phyloP scores from a whole-genome alignment of 352 stramenopile genomes.

The Vaucheria bursata region DNA sequence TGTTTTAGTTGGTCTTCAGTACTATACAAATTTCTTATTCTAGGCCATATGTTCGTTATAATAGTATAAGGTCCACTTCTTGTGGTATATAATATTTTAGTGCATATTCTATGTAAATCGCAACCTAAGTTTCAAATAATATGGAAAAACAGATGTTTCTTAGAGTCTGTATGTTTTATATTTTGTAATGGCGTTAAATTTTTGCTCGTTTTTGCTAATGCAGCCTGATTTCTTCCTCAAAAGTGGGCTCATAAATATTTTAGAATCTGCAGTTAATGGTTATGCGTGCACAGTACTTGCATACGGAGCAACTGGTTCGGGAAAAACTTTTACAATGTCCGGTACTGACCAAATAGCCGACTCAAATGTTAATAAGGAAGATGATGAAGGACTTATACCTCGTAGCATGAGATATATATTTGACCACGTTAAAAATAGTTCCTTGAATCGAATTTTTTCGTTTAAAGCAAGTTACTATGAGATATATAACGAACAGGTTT shows the following conservation, averaged over 20 bases:
- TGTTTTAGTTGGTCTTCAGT: background rate
- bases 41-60: background rate
- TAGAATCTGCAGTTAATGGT: slow-evolving; percentile 32
- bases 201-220: background rate
- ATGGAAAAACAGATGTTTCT: background rate
- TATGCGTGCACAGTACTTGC: slow-evolving; percentile 49
- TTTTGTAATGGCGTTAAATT: background rate
- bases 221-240: slow-evolving; percentile 41
- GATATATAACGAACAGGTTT: slow-evolving; percentile 46
- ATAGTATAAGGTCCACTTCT: background rate
- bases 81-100: background rate
- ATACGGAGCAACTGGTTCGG: slow-evolving; percentile 49
- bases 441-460: no score
- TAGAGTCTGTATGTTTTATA: background rate
- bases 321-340: slow-evolving; percentile 51
- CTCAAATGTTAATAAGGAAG: background rate
- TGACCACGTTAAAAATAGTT: no score
- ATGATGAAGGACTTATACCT: slow-evolving; percentile 23
- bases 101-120: background rate
- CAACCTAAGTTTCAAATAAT: background rate
- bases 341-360: background rate
- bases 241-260: slow-evolving; percentile 33
- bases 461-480: slow-evolving; percentile 44
- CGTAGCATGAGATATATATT: slow-evolving; percentile 35
- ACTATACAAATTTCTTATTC: background rate